Evolutionary conservation across 331 rosid species (phyloP).

Genomic region (Malus hybrid): DNA sequence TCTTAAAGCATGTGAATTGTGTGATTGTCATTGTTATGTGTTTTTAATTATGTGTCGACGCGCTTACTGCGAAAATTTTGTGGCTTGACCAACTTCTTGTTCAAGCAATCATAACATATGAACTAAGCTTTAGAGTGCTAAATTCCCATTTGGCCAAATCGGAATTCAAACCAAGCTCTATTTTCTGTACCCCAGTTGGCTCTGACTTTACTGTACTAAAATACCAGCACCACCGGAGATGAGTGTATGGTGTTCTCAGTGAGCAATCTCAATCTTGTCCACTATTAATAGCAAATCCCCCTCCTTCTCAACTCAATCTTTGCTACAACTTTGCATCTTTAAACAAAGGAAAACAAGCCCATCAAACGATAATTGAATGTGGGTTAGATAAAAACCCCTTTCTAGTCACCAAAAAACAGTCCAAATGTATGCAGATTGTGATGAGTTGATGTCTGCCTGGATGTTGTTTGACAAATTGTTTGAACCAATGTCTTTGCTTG

Average conservation of each 20-base stretch:
- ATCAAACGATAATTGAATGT: conserved; percentile 15
- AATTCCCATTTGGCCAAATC: neutral
- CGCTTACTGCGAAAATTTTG: neutral
- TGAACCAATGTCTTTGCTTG: conserved; percentile 42
- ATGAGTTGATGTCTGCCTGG: conserved; percentile 24
- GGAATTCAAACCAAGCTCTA: neutral
- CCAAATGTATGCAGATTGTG: conserved; percentile 40
- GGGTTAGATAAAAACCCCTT: conserved; percentile 19
- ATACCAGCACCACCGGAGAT: neutral
- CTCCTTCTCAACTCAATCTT: conserved; percentile 13
- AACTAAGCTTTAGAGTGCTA: neutral
- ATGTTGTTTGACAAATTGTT: conserved; percentile 16
- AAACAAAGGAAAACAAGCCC: conserved; percentile 32
- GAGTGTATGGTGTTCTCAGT: conserved; percentile 9
- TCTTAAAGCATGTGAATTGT: neutral
- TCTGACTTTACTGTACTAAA: neutral
- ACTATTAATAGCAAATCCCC: neutral
- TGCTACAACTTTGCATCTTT: conserved; percentile 34
- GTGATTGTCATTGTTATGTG: neutral
- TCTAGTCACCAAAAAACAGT: conserved; percentile 28
- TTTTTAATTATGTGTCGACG: too few relatives aligned
- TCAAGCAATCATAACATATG: neutral
- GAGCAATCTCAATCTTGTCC: conserved; percentile 6
- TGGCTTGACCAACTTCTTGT: neutral
- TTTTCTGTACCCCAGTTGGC: neutral